A percentile compares a stretch with the other conserved stretches of the same genome.
These are phyloP conservation scores for Exophiala sp. DNA, from an alignment of 2,329 filamentous ascomycete species.

Conservation along the genomic window DNA sequence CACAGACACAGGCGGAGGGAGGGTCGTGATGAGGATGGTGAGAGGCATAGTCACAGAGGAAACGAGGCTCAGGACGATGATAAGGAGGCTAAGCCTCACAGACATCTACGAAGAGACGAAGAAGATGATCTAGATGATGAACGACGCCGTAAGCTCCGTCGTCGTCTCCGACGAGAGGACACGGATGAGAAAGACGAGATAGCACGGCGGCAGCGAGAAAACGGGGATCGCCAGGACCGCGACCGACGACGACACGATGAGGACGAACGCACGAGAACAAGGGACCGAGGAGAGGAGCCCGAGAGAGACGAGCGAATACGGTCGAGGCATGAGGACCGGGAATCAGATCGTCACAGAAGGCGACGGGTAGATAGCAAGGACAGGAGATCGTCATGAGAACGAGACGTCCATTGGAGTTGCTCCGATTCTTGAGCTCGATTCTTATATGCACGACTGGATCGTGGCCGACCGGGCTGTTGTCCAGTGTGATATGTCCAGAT, in stretches of 20 bases:
- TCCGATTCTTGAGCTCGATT: conserved; percentile 4
- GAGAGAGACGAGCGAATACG: not conserved
- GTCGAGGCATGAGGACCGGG: too few species aligned
- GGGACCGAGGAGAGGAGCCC: not conserved
- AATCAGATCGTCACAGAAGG: conserved; percentile 1
- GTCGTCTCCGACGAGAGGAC: not conserved
- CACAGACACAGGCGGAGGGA: conserved; percentile 37
- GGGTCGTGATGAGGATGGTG: conserved; percentile 6
- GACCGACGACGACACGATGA: not conserved
- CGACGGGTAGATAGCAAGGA: conserved; percentile 25
- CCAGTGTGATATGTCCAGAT: too few species aligned
- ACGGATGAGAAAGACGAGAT: not conserved
- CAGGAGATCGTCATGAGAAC: conserved; percentile 25
- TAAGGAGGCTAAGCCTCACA: not conserved
- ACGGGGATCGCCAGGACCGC: not conserved
- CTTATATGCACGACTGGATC: too few species aligned
- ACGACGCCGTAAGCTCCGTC: too few species aligned
- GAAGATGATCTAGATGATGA: not conserved
- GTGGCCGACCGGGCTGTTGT: too few species aligned
- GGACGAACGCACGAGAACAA: not conserved
- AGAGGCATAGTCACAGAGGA: conserved; percentile 8
- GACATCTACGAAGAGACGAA: not conserved
- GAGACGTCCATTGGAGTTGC: not conserved
- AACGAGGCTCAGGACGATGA: not conserved
- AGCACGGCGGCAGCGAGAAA: not conserved